Evolutionary conservation across 192 early-diverging fungal species (phyloP).

Genomic region (Cladochytrium replicatum): DNA sequence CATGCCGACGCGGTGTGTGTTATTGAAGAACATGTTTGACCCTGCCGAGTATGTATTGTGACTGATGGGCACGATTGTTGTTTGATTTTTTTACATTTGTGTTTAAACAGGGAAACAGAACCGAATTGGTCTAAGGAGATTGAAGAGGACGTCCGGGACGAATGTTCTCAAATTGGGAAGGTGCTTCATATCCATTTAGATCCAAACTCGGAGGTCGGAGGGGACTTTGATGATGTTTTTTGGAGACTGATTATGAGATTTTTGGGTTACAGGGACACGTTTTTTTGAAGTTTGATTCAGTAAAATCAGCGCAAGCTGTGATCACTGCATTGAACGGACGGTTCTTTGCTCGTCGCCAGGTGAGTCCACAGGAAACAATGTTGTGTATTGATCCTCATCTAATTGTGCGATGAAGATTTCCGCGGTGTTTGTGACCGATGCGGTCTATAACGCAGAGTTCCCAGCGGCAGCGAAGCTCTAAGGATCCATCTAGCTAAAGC

Average conservation of each 20-base stretch:
- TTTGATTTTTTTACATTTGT: constrained; percentile 10
- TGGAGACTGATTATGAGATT: too few relatives aligned
- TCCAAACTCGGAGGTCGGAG: too few relatives aligned
- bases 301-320: constrained; percentile 54
- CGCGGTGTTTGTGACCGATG: constrained; percentile 49
- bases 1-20: constrained; percentile 49
- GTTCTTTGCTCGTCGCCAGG: constrained; percentile 84
- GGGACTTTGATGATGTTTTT: too few relatives aligned
- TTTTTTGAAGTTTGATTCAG: constrained; percentile 70
- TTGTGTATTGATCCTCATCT: constrained; percentile 17
- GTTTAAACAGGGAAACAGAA: constrained; percentile 76
- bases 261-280: constrained; percentile 67
- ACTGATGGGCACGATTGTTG: neutral
- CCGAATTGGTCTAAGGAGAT: constrained; percentile 76
- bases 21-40: constrained; percentile 83
- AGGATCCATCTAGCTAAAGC: too few relatives aligned
- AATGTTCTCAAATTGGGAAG: constrained; percentile 66
- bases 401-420: too few relatives aligned
- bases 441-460: constrained; percentile 54
- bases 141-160: constrained; percentile 71
- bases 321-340: constrained; percentile 64
- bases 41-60: constrained; percentile 66
- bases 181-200: constrained; percentile 69
- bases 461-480: constrained; percentile 56
- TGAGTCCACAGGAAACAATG: constrained; percentile 14